Conservation (phyloP, 257 asterid species). For the Solanum pennellii region DNA sequence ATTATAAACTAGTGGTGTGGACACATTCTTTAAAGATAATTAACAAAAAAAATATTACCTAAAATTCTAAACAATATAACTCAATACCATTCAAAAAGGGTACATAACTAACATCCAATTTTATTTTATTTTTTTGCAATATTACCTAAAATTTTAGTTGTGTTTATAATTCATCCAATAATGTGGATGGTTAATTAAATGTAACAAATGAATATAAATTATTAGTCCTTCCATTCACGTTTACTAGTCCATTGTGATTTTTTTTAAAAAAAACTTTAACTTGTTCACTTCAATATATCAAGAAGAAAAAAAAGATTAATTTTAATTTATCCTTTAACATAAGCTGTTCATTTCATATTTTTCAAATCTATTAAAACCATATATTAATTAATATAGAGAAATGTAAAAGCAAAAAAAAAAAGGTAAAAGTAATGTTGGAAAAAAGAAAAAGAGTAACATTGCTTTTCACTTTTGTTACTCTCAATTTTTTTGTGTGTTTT, state of each 20-base stretch:
- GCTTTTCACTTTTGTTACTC: not conserved
- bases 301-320: not conserved
- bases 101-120: not conserved
- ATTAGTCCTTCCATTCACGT: not conserved
- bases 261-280: no score
- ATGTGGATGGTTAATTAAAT: not conserved
- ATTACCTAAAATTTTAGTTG: not conserved
- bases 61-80: not conserved
- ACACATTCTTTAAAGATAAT: not conserved
- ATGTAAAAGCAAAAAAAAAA: not conserved
- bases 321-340: not conserved
- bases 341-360: not conserved
- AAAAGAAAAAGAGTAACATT: not conserved
- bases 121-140: not conserved
- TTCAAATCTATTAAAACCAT: not conserved
- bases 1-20: not conserved
- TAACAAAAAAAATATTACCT: not conserved
- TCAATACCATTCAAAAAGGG: not conserved
- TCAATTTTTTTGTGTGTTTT: not conserved
- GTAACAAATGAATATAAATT: not conserved
- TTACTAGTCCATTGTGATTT: not conserved
- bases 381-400: not conserved
- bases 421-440: not conserved
- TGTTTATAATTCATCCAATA: not conserved
- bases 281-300: not conserved